A percentile compares a stretch with the other conserved stretches of the same genome.
Evolutionary conservation across 176 grass and related monocot genomes (phyloP).

Genomic region (maize (Zea mays)): DNA sequence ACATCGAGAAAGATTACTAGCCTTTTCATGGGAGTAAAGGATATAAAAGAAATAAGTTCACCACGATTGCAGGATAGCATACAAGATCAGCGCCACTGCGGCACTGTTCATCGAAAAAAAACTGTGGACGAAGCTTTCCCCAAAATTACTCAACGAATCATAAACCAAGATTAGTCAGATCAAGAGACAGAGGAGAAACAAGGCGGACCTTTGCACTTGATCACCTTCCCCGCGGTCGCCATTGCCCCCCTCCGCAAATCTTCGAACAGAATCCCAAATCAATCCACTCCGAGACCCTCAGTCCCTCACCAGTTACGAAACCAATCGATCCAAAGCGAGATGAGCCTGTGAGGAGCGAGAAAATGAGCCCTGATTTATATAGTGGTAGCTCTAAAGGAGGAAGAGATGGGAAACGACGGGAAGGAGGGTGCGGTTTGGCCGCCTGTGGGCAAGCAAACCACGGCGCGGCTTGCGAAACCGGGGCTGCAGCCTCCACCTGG

Average conservation of each 20-base stretch:
- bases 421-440: constrained; percentile 21
- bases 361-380: background rate
- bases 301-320: background rate
- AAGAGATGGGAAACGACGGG: background rate
- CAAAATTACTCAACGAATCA: background rate
- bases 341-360: background rate
- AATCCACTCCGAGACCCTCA: background rate
- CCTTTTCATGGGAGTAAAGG: background rate
- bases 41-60: background rate
- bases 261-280: background rate
- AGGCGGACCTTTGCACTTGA: constrained; percentile 81
- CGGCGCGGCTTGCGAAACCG: constrained; percentile 9
- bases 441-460: constrained; percentile 44
- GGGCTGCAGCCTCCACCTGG: constrained; percentile 30
- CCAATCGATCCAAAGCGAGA: background rate
- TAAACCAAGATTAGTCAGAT: background rate
- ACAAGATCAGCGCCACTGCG: background rate
- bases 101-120: background rate
- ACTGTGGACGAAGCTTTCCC: background rate
- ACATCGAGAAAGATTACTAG: background rate
- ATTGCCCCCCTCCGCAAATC: constrained; percentile 19
- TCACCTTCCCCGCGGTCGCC: constrained; percentile 67
- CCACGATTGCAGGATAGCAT: background rate
- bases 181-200: background rate
- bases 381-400: background rate